Conservation (phyloP, 108 stramenopile genomes). For the Cylindrotheca closterium region DNA sequence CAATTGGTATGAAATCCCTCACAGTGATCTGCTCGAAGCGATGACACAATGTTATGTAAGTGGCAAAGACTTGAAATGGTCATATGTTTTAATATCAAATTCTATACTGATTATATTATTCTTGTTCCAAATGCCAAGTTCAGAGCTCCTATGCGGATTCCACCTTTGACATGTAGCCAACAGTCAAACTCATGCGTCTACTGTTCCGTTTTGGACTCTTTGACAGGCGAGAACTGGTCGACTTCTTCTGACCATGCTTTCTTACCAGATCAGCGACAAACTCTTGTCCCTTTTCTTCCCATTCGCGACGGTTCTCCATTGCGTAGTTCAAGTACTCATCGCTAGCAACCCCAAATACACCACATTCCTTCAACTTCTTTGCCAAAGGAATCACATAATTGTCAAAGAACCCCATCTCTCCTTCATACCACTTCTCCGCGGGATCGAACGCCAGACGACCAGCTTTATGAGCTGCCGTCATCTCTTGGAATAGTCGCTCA, state of each 20-base stretch:
- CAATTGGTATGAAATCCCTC: not conserved
- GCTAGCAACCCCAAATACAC: slow-evolving; percentile 32
- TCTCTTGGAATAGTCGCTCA: slow-evolving; percentile 38
- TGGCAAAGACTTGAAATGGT: too few relatives aligned
- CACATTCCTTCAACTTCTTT: slow-evolving; percentile 37
- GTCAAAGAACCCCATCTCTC: slow-evolving; percentile 41
- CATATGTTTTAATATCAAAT: too few relatives aligned
- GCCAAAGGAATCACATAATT: slow-evolving; percentile 40
- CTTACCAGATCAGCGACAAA: not conserved
- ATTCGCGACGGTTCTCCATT: slow-evolving; percentile 2
- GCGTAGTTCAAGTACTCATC: slow-evolving; percentile 18
- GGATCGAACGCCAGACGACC: slow-evolving; percentile 22
- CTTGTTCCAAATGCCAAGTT: too few relatives aligned
- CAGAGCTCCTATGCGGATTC: not conserved
- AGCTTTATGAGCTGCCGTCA: slow-evolving; percentile 20
- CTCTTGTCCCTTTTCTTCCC: slow-evolving; percentile 7
- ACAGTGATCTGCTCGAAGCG: too few relatives aligned
- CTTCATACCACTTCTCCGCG: slow-evolving; percentile 25
- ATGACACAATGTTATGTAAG: too few relatives aligned
- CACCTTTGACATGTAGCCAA: not conserved
- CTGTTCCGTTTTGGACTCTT: not conserved
- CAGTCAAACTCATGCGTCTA: not conserved
- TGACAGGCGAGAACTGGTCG: not conserved
- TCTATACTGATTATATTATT: too few relatives aligned
- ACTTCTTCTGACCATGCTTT: too few relatives aligned